phyloP scores from a whole-genome alignment of 1,139 yeast genomes.

The Diutina ranongensis region DNA sequence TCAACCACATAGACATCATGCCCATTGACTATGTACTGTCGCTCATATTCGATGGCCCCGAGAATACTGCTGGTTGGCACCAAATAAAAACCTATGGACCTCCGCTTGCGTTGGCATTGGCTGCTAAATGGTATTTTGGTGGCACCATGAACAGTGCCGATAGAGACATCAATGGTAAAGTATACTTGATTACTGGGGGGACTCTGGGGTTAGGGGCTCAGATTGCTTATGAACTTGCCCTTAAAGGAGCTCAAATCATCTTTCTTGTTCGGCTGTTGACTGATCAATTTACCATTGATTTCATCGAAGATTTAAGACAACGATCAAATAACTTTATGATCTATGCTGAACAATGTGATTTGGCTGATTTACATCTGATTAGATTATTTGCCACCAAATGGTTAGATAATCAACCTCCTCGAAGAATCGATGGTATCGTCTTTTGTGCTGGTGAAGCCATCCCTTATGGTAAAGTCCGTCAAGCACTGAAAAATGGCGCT shows the following conservation, averaged over 20 bases:
- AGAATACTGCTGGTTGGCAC: constrained; percentile 62
- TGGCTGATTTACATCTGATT: constrained; percentile 62
- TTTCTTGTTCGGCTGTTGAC: constrained; percentile 52
- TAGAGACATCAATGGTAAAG: constrained; percentile 84
- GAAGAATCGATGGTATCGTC: constrained; percentile 79
- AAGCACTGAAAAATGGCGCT: constrained; percentile 66
- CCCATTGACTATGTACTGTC: constrained; percentile 71
- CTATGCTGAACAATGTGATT: constrained; percentile 82
- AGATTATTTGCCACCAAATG: constrained; percentile 88
- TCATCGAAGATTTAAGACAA: constrained; percentile 65
- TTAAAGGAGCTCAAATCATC: constrained; percentile 77
- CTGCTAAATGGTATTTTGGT: constrained; percentile 54
- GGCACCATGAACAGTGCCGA: constrained; percentile 86
- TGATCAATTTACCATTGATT: constrained; percentile 74
- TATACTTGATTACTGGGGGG: constrained; percentile 68
- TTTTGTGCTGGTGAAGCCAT: constrained; percentile 79
- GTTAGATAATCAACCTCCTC: constrained; percentile 85
- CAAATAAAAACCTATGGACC: constrained; percentile 36
- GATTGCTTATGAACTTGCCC: constrained; percentile 63
- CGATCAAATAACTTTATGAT: constrained; percentile 59
- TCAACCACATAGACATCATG: too few species aligned
- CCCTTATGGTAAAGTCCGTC: constrained; percentile 55
- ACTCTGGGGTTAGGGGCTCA: constrained; percentile 85
- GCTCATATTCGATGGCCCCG: constrained; percentile 59
- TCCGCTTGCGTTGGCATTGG: constrained; percentile 29